Conservation (phyloP, 148 eudicot species). For the Cornus kousa region DNA sequence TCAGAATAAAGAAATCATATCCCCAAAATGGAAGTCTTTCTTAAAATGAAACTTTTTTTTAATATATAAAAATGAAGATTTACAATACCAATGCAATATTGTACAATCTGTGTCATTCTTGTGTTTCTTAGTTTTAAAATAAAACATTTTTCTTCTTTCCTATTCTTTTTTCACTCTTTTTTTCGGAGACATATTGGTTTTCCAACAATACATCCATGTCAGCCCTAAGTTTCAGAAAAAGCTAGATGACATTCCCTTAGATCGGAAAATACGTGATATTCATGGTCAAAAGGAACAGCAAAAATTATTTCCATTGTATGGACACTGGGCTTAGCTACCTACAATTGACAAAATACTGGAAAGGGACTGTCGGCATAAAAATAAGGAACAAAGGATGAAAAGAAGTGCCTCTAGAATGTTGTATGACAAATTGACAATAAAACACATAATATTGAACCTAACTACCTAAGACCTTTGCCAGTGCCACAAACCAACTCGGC, state of each 20-base stretch:
- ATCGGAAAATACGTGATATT: neutral
- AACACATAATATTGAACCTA: too few relatives aligned
- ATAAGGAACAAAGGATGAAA: neutral
- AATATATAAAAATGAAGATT: too few relatives aligned
- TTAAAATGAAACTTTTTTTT: too few relatives aligned
- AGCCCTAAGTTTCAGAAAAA: neutral
- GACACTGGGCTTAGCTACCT: neutral
- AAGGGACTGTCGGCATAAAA: neutral
- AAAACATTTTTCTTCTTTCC: neutral
- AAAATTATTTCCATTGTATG: neutral
- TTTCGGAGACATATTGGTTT: neutral
- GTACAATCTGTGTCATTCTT: too few relatives aligned
- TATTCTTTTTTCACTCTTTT: neutral
- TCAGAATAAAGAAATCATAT: neutral
- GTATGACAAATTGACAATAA: neutral
- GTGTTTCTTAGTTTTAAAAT: too few relatives aligned
- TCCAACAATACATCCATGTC: neutral
- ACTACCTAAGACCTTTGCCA: too few relatives aligned
- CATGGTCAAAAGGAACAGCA: neutral
- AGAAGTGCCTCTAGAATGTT: neutral
- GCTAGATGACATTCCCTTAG: neutral
- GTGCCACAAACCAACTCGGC: neutral
- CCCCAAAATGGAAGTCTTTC: too few relatives aligned
- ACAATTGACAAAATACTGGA: neutral
- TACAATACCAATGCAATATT: too few relatives aligned